These are phyloP conservation scores for Pythium plurisporium DNA, from an alignment of 352 stramenopile species.

Conservation along the genomic window DNA sequence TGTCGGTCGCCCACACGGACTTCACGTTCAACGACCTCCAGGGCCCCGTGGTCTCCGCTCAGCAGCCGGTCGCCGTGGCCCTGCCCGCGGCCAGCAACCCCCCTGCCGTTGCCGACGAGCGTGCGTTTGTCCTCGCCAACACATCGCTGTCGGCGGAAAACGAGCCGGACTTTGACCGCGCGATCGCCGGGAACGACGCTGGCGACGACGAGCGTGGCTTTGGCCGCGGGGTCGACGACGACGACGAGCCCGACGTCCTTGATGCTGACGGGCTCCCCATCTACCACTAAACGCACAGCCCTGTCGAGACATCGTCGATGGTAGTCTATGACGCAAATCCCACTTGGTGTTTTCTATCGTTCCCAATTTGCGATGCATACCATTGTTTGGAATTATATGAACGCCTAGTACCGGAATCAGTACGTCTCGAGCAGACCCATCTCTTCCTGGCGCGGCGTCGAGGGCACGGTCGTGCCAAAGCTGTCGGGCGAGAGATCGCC, in stretches of 20 bases:
- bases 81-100: neutral
- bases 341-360: too few relatives aligned
- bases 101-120: neutral
- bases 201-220: neutral
- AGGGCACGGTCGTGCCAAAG: constrained; percentile 24
- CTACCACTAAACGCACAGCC: neutral
- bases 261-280: constrained; percentile 5
- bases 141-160: neutral
- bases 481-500: constrained; percentile 21
- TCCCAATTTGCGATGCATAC: too few relatives aligned
- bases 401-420: too few relatives aligned
- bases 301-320: too few relatives aligned
- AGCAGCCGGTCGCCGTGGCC: neutral
- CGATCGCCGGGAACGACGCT: neutral
- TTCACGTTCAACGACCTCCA: neutral
- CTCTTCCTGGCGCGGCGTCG: constrained; percentile 44
- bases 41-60: neutral
- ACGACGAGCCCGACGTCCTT: neutral
- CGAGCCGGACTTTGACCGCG: constrained; percentile 2
- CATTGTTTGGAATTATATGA: too few relatives aligned
- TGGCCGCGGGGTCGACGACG: neutral
- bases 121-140: neutral
- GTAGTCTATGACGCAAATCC: too few relatives aligned
- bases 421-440: constrained; percentile 41
- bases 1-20: neutral